Base-by-base conservation (phyloP, 1,139 yeast species). In the Wickerhamomyces sp. region DNA sequence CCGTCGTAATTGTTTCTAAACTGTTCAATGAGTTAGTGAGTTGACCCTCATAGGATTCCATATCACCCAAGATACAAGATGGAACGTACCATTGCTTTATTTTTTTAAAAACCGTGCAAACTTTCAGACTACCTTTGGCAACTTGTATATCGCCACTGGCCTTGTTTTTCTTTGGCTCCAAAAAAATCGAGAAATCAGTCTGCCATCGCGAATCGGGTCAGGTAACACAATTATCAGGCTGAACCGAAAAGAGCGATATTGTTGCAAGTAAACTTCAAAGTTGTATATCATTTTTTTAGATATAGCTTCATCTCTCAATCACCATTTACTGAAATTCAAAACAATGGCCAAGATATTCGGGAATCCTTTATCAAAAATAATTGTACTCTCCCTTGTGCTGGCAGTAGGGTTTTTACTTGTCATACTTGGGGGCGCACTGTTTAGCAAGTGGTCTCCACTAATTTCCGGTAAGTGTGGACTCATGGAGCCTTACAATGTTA, bases 1-100 rank as follows among this genome's bases (percentile, higher is more conserved):
- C 94, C 93, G 61, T 91, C 98, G 73, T 91, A 91, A 55, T 94
- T 91, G 66, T 91, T 91, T 72, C 98, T 85, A 61, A 91, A 91
- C 98, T 72, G 47, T 20, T n/a, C 3, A 18, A 16, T 24, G 25
- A 32, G 42, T 38, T 36, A 35, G 40, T 31, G 11, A 13, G 11
- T 3, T 21, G 21, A 13, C 26, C 9, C 16, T 13, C 16, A 23
- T 14, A 14, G 3, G 12, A 18, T 2, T 14, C n/a, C 10, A 14
- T 5, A 28, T 9, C 14, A 17, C 13, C 6, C 10, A 17, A 8
- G 5, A 14, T 10, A 19, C 10, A 12, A 24, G 6, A 2, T 3
- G 4, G 9, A 21, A 28, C 31, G 4, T n/a, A 28, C 31, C 31
- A 28, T 28, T 11, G n/a, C 18, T 6, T 6, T 13, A 21, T 15